These are phyloP conservation scores for Ceriops zippeliana DNA, from an alignment of 345 rosid species.

Conservation along the genomic window DNA sequence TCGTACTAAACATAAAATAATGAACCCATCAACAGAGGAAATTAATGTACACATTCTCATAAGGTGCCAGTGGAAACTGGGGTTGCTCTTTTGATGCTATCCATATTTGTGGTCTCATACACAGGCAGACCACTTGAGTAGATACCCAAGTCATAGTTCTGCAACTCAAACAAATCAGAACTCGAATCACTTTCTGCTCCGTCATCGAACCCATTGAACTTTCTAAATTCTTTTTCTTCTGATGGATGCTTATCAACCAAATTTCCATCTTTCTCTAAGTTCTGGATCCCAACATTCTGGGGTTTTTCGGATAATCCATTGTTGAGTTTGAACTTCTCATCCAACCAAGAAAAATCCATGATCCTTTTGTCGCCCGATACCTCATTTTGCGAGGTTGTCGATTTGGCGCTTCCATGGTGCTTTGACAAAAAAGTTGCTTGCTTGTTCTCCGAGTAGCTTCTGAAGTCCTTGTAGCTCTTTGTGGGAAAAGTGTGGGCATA, in stretches of 20 bases:
- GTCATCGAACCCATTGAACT: conserved; percentile 42
- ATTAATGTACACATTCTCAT: conserved; percentile 10
- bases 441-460: conserved; percentile 52
- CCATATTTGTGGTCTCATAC: conserved; percentile 78
- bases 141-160: conserved; percentile 62
- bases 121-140: conserved; percentile 76
- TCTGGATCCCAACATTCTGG: not conserved
- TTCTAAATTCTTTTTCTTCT: conserved; percentile 28
- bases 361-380: conserved; percentile 28
- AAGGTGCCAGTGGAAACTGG: conserved; percentile 47
- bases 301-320: conserved; percentile 10
- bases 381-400: conserved; percentile 14
- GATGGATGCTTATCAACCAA: conserved; percentile 22
- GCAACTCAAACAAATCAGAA: conserved; percentile 90
- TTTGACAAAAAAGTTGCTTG: conserved; percentile 32
- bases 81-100: conserved; percentile 63
- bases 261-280: conserved; percentile 26
- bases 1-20: conserved; percentile 5
- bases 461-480: conserved; percentile 49
- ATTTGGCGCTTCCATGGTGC: conserved; percentile 18
- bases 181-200: conserved; percentile 91
- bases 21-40: conserved; percentile 5
- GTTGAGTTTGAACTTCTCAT: conserved; percentile 5
- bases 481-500: conserved; percentile 49
- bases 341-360: conserved; percentile 15